Evolutionary conservation across 768 basidiomycete species (phyloP), one percentile per base, ranked within the genome.

Genomic region (Mycena galericulata): DNA sequence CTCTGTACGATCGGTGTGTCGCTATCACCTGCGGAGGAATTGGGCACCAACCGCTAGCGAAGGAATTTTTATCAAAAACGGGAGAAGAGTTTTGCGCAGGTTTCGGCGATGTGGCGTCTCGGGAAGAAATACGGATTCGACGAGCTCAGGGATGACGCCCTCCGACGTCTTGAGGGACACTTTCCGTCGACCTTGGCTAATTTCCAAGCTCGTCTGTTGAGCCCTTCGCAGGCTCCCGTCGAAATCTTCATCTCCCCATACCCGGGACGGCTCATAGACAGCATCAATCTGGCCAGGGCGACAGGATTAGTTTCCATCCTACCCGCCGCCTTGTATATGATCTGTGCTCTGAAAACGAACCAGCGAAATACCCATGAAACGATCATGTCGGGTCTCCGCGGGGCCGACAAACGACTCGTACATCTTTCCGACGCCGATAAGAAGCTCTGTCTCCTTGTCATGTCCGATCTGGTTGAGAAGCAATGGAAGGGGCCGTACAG

Each of bases 1-100:
- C 62, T 22, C 62, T 63, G 1, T 63, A 54, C 15, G 51, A 63
- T 54, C 40, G 62, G 50, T 63, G 32, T 10, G 51, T 63, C 38
- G 50, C 26, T 3, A 27, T 22, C 11, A 27, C 2, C 10, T 20
- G 18, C 34, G 3, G 26, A 30, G 4, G 20, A 10, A 34, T 8
- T 18, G 8, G 3, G 5, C 10, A 4, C 22, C n/a, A n/a, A n/a
- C n/a, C n/a, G n/a, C n/a, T n/a, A n/a, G n/a, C n/a, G n/a, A n/a
- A 62, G 50, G 2, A 63, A 63, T 24, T 63, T 63, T 9, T 36
- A 63, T 15, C 32, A 54, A 36, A 36, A 26, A 3, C 2, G 14
- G 18, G 1, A 45, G 17, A 63, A 63, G 8, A 15, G 2, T 0
- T 63, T 63, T 27, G 2, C 8, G 8, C n/a, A n/a, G n/a, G n/a